These are phyloP conservation scores for Vicia sativa DNA, from an alignment of 306 rosid genomes.

Conservation along the genomic window DNA sequence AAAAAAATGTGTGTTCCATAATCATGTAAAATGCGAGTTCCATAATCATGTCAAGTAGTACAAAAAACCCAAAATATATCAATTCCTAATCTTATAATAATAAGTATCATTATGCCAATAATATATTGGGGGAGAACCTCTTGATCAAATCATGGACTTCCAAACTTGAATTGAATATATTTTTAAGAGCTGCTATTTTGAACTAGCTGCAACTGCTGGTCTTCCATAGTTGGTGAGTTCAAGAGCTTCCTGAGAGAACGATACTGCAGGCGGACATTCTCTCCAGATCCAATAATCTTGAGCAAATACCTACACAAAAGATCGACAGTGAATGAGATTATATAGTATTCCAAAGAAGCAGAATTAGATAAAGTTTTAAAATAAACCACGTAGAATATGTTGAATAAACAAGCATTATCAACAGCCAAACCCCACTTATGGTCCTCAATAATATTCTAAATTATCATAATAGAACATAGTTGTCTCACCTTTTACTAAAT, in stretches of 20 bases:
- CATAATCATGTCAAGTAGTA: too few relatives aligned
- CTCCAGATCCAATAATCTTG: constrained; percentile 80
- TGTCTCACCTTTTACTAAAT: neutral
- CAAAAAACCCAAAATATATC: too few relatives aligned
- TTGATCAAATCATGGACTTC: too few relatives aligned
- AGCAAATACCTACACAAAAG: constrained; percentile 79
- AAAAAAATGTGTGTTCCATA: too few relatives aligned
- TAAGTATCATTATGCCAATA: too few relatives aligned
- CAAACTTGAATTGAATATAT: constrained; percentile 26
- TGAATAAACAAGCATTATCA: constrained; percentile 4
- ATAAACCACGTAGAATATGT: constrained; percentile 5
- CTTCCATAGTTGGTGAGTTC: constrained; percentile 48
- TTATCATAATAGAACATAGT: neutral
- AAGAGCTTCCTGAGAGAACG: constrained; percentile 87
- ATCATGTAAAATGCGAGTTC: too few relatives aligned
- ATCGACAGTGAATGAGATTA: constrained; percentile 24
- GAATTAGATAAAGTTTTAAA: neutral
- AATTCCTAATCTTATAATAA: too few relatives aligned
- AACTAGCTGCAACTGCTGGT: constrained; percentile 55
- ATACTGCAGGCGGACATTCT: constrained; percentile 90
- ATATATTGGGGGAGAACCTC: too few relatives aligned
- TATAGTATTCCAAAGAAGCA: constrained; percentile 16
- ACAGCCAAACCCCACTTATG: neutral
- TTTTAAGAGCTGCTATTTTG: constrained; percentile 62
- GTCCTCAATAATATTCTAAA: neutral